Conservation (phyloP, 768 basidiomycete species). For the Leucocoprinus leucothites region DNA sequence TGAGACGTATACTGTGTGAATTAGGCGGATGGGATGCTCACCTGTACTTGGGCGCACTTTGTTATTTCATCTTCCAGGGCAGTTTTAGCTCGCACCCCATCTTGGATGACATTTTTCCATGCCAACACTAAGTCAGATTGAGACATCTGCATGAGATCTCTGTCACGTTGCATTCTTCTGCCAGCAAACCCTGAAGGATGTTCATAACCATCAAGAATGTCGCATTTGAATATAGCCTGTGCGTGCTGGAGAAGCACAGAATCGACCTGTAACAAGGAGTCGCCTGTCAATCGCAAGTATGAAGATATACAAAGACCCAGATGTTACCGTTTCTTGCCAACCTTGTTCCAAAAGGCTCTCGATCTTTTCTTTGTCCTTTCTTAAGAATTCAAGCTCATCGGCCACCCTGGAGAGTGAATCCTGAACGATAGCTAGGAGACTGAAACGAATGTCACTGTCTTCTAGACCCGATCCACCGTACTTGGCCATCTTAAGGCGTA, state of each 20-base stretch:
- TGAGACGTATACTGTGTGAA: not conserved
- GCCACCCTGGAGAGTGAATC: constrained; percentile 42
- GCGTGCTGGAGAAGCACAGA: constrained; percentile 30
- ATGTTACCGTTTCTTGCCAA: constrained; percentile 36
- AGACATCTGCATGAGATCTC: constrained; percentile 42
- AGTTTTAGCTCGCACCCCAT: constrained; percentile 36
- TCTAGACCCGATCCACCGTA: constrained; percentile 44
- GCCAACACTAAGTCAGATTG: constrained; percentile 29
- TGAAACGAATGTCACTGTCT: constrained; percentile 51
- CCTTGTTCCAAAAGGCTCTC: constrained; percentile 41
- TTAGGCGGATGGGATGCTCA: constrained; percentile 25
- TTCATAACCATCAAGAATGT: constrained; percentile 18
- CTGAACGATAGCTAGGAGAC: constrained; percentile 58
- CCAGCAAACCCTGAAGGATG: constrained; percentile 43
- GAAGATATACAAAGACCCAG: not conserved
- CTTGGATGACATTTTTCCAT: constrained; percentile 47
- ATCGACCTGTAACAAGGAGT: constrained; percentile 35
- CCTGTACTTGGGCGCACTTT: constrained; percentile 41
- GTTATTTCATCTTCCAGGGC: constrained; percentile 48
- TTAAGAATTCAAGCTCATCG: constrained; percentile 53
- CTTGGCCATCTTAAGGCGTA: constrained; percentile 60
- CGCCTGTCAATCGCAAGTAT: not conserved
- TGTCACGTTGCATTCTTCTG: constrained; percentile 37
- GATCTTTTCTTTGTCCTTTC: constrained; percentile 40
- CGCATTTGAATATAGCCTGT: constrained; percentile 17